These are phyloP conservation scores for Daedaleopsis nitida DNA, from an alignment of 768 basidiomycete genomes.

Conservation along the genomic window DNA sequence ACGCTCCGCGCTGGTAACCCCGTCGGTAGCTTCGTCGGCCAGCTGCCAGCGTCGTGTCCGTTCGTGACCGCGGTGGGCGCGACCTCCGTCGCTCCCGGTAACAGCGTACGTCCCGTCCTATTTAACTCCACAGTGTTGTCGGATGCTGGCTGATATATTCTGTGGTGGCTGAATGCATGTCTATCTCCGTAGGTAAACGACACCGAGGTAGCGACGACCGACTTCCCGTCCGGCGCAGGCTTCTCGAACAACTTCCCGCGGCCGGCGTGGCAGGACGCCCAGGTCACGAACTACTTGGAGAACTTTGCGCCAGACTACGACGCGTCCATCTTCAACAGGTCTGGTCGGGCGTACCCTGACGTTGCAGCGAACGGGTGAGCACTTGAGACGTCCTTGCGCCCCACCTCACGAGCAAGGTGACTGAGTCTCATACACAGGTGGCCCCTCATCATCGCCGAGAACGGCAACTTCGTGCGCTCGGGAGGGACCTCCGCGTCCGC, in stretches of 20 bases:
- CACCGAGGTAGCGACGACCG: constrained; percentile 35
- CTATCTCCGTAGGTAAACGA: constrained; percentile 18
- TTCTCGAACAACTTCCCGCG: constrained; percentile 43
- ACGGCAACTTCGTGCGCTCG: neutral
- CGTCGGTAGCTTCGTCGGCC: constrained; percentile 40
- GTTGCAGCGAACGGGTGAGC: constrained; percentile 35
- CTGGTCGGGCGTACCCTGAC: constrained; percentile 34
- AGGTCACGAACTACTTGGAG: constrained; percentile 31
- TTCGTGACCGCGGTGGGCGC: constrained; percentile 41
- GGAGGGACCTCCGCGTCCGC: constrained; percentile 58
- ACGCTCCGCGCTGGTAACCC: neutral
- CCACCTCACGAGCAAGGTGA: constrained; percentile 17
- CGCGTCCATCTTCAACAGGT: constrained; percentile 16
- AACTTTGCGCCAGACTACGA: constrained; percentile 28
- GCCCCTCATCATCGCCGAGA: constrained; percentile 29
- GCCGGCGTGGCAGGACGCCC: constrained; percentile 36
- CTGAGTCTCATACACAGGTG: constrained; percentile 12
- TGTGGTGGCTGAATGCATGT: neutral
- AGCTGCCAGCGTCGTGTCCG: constrained; percentile 48
- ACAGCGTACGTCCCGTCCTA: constrained; percentile 19
- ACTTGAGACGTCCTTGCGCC: neutral
- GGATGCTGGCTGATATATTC: too few relatives aligned
- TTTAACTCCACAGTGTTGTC: too few relatives aligned
- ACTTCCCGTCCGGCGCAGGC: constrained; percentile 37
- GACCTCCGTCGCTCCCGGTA: constrained; percentile 37